Conservation (phyloP, 345 rosid species). For the Trapa bicornis region DNA sequence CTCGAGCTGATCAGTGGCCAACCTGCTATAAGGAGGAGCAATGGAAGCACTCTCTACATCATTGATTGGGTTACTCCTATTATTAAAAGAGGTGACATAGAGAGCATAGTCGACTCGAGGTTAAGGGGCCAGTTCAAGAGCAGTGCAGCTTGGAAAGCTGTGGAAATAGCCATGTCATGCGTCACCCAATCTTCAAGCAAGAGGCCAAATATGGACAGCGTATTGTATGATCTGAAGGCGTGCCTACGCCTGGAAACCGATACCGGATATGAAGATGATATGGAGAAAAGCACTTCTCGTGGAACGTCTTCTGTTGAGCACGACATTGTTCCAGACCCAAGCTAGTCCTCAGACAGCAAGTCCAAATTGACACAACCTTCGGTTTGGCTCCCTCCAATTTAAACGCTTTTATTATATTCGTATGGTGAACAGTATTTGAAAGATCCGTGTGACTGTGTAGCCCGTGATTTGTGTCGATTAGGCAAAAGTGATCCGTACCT, state of each 20-base stretch:
- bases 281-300: neutral
- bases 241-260: constrained; percentile 16
- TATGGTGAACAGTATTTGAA: too few species aligned
- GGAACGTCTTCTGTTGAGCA: neutral
- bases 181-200: too few species aligned
- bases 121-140: constrained; percentile 17
- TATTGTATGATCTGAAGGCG: constrained; percentile 20
- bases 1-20: constrained; percentile 36
- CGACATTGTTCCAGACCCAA: neutral
- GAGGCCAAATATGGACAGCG: too few species aligned
- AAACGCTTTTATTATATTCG: too few species aligned
- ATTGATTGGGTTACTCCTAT: constrained; percentile 25
- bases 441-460: too few species aligned
- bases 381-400: too few species aligned
- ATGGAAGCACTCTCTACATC: constrained; percentile 18
- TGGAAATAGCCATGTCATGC: constrained; percentile 27
- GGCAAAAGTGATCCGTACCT: too few species aligned
- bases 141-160: constrained; percentile 29
- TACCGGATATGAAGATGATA: neutral
- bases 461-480: too few species aligned
- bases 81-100: constrained; percentile 23
- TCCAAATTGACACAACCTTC: too few species aligned
- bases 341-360: neutral
- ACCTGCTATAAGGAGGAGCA: constrained; percentile 22
- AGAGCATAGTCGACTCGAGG: constrained; percentile 27